These are phyloP conservation scores for Annulohypoxylon nitens DNA, from an alignment of 495 filamentous ascomycete genomes.

Conservation along the genomic window DNA sequence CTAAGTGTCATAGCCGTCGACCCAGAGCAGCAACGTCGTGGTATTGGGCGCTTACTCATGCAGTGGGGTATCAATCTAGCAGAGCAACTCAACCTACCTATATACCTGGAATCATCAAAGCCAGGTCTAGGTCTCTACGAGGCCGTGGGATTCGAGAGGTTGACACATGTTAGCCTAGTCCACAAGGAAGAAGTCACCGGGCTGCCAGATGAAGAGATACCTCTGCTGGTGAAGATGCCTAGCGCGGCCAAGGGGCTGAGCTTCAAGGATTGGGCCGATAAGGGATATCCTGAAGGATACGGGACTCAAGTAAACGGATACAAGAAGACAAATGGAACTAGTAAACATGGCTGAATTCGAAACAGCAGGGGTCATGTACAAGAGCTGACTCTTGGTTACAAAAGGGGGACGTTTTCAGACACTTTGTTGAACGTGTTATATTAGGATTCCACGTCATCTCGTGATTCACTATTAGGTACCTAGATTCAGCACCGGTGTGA, in stretches of 20 bases:
- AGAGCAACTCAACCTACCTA: slow-evolving; percentile 55
- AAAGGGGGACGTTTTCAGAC: neutral
- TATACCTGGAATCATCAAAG: slow-evolving; percentile 60
- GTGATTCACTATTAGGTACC: neutral
- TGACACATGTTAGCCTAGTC: slow-evolving; percentile 39
- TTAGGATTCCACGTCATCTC: neutral
- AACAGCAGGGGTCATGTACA: neutral
- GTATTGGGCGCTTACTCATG: slow-evolving; percentile 55
- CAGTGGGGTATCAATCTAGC: slow-evolving; percentile 61
- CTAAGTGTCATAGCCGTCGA: slow-evolving; percentile 53
- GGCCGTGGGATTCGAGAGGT: slow-evolving; percentile 40
- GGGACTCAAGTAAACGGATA: slow-evolving; percentile 16
- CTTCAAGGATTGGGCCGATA: slow-evolving; percentile 43
- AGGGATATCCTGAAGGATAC: slow-evolving; percentile 27
- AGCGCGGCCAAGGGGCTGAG: slow-evolving; percentile 31
- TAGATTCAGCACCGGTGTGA: neutral
- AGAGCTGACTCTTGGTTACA: neutral
- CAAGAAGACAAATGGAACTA: neutral
- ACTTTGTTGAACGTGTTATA: neutral
- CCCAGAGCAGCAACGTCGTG: slow-evolving; percentile 56
- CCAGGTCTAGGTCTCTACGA: slow-evolving; percentile 56
- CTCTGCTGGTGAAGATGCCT: slow-evolving; percentile 41
- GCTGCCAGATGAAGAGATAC: slow-evolving; percentile 36
- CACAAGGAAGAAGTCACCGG: slow-evolving; percentile 45
- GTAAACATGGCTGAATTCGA: neutral